Percentiles rank a stretch among this genome's conserved stretches.
phyloP scores from a whole-genome alignment of 2,329 filamentous ascomycete genomes.

The Exophiala calicioides region DNA sequence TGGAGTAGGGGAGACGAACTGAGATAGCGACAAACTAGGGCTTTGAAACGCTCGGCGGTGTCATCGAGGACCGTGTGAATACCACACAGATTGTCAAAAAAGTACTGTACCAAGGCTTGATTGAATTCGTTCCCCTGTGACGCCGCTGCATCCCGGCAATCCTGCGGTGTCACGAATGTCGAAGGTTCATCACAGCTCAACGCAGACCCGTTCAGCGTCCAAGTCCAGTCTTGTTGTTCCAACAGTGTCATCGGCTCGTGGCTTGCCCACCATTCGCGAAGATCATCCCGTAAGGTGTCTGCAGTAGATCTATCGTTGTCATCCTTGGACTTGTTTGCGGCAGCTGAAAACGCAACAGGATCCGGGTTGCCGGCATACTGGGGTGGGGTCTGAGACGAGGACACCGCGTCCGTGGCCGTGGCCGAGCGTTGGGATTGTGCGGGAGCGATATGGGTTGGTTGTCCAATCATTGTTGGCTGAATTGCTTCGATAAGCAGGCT shows the following conservation, averaged over 20 bases:
- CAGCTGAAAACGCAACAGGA: slow-evolving; percentile 3
- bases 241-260: slow-evolving; percentile 19
- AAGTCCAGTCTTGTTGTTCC: slow-evolving; percentile 21
- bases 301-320: slow-evolving; percentile 14
- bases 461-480: slow-evolving; percentile 1
- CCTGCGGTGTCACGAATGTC: slow-evolving; percentile 8
- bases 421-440: slow-evolving; percentile 6
- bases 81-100: slow-evolving; percentile 18
- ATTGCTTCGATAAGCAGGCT: slow-evolving; percentile 8
- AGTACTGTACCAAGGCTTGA: slow-evolving; percentile 19
- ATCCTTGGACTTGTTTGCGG: slow-evolving; percentile 4
- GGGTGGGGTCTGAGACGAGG: slow-evolving; percentile 11
- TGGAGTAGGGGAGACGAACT: slow-evolving; percentile 15
- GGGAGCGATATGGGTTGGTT: slow-evolving; percentile 4
- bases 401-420: slow-evolving; percentile 10
- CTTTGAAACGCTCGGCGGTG: slow-evolving; percentile 18
- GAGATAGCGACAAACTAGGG: slow-evolving; percentile 19
- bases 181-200: slow-evolving; percentile 10
- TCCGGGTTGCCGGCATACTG: slow-evolving; percentile 1
- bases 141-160: slow-evolving; percentile 8
- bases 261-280: slow-evolving; percentile 18
- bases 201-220: slow-evolving; percentile 10
- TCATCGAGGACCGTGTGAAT: slow-evolving; percentile 19
- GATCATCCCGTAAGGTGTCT: slow-evolving; percentile 19
- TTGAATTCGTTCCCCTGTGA: slow-evolving; percentile 17